A percentile compares a stretch with the other conserved stretches of the same genome.
Evolutionary conservation across 1,284 basidiomycete genomes (phyloP).

Genomic region (Xerocomus tenax): DNA sequence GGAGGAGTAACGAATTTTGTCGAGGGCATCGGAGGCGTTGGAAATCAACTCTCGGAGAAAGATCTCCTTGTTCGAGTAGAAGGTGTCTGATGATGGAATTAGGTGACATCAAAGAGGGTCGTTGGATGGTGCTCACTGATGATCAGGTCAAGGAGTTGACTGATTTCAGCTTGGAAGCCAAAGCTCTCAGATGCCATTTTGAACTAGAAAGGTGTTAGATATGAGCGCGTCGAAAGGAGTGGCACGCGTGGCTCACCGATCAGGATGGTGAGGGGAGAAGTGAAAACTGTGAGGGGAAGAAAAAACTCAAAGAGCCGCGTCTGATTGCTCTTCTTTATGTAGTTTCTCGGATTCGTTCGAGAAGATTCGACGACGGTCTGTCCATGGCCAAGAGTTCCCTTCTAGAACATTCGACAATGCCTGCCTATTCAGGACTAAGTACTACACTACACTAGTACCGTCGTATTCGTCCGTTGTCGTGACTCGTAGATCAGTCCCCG

Average conservation of each 20-base stretch:
- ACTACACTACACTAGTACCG: conserved; percentile 1
- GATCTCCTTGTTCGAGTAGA: conserved; percentile 99
- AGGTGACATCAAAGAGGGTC: not conserved
- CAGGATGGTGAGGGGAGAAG: conserved; percentile 4
- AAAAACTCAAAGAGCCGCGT: conserved; percentile 15
- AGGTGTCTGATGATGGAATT: conserved; percentile 59
- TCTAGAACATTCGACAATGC: conserved; percentile 28
- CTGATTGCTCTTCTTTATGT: conserved; percentile 33
- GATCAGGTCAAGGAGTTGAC: conserved; percentile 84
- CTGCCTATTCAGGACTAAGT: conserved; percentile 28
- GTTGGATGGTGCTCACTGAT: conserved; percentile 54
- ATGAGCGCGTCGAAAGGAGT: not conserved
- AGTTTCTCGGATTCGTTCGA: conserved; percentile 40
- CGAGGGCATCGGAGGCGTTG: conserved; percentile 88
- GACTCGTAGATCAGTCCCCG: conserved; percentile 36
- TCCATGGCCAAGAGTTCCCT: conserved; percentile 11
- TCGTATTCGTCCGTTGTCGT: conserved; percentile 19
- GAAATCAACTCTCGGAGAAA: conserved; percentile 95
- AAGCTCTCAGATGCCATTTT: conserved; percentile 75
- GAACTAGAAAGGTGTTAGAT: conserved; percentile 17
- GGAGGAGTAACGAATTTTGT: conserved; percentile 93
- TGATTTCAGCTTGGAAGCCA: conserved; percentile 96
- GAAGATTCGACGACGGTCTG: conserved; percentile 45
- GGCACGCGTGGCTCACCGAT: conserved; percentile 15
- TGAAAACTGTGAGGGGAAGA: conserved; percentile 13